phyloP scores from a whole-genome alignment of 2,329 filamentous ascomycete genomes.

The Lachnum nothofagi region DNA sequence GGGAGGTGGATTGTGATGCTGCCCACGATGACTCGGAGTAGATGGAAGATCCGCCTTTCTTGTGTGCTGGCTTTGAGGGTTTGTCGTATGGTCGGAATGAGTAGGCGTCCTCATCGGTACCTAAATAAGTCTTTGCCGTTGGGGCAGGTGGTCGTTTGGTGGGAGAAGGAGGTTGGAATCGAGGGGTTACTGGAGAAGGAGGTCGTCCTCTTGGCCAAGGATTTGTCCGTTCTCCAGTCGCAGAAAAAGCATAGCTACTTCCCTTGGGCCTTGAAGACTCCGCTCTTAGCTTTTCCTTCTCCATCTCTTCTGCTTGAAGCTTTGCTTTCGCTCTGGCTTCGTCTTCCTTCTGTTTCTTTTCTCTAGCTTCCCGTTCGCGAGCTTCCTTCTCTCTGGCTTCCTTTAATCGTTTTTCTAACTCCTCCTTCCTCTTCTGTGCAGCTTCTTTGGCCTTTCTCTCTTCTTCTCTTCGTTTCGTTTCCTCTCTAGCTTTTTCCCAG shows the following conservation, averaged over 20 bases:
- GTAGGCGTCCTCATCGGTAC: constrained; percentile 57
- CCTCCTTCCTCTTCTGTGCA: constrained; percentile 29
- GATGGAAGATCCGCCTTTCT: constrained; percentile 63
- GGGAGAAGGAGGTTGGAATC: constrained; percentile 34
- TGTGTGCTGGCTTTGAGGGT: constrained; percentile 51
- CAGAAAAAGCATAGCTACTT: constrained; percentile 56
- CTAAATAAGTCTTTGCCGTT: constrained; percentile 54
- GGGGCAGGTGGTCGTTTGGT: constrained; percentile 41
- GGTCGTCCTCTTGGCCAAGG: constrained; percentile 63
- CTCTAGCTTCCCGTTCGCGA: constrained; percentile 28
- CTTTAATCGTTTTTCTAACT: constrained; percentile 40
- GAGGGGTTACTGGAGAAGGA: constrained; percentile 33
- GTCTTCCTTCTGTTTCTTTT: constrained; percentile 19
- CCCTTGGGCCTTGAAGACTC: constrained; percentile 27
- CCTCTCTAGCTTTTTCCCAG: constrained; percentile 67
- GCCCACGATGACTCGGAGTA: constrained; percentile 85
- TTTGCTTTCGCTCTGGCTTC: constrained; percentile 36
- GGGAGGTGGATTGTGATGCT: constrained; percentile 74
- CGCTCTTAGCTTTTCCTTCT: constrained; percentile 13
- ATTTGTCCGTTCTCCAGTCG: constrained; percentile 64
- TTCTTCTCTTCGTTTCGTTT: constrained; percentile 31
- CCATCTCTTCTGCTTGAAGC: constrained; percentile 35
- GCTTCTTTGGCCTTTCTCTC: constrained; percentile 14
- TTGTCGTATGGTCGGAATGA: constrained; percentile 76
- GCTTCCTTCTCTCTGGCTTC: constrained; percentile 55